Evolutionary conservation across 352 stramenopile genomes (phyloP).

Genomic region (Pythium sp.): DNA sequence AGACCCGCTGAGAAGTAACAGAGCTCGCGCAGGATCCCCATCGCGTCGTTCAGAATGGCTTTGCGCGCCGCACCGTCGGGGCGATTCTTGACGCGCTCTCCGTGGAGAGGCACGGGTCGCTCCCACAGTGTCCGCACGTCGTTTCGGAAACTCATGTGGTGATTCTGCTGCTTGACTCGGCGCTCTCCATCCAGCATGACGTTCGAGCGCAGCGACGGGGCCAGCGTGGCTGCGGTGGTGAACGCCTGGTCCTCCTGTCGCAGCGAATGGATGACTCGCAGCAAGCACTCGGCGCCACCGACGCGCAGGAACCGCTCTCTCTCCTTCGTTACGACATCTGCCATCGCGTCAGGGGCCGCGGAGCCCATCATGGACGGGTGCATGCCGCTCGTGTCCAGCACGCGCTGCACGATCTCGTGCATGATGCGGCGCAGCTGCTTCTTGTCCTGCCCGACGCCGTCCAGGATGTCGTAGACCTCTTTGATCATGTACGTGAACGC

Average conservation of each 20-base stretch:
- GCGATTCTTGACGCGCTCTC: slow-evolving; percentile 35
- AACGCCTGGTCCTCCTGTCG: slow-evolving; percentile 46
- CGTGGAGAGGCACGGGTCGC: slow-evolving; percentile 30
- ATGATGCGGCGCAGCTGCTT: slow-evolving; percentile 57
- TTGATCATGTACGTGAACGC: slow-evolving; percentile 55
- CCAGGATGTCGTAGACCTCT: slow-evolving; percentile 66
- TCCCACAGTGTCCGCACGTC: slow-evolving; percentile 65
- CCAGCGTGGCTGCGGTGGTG: not conserved
- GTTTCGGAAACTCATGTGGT: slow-evolving; percentile 30
- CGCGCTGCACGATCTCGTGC: slow-evolving; percentile 68
- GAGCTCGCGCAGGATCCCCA: slow-evolving; percentile 77
- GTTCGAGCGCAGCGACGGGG: slow-evolving; percentile 21
- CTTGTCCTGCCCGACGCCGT: slow-evolving; percentile 40
- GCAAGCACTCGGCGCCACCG: slow-evolving; percentile 69
- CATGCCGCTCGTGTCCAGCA: slow-evolving; percentile 64
- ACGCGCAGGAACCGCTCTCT: slow-evolving; percentile 68
- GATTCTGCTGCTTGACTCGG: slow-evolving; percentile 22
- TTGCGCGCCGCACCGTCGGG: slow-evolving; percentile 47
- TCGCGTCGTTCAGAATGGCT: slow-evolving; percentile 68
- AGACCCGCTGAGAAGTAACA: slow-evolving; percentile 78
- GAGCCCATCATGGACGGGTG: slow-evolving; percentile 24
- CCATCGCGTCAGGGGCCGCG: slow-evolving; percentile 23
- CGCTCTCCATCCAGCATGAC: slow-evolving; percentile 35
- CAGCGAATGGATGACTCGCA: slow-evolving; percentile 70
- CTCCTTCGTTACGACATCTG: slow-evolving; percentile 41